phyloP scores from a whole-genome alignment of 2,329 filamentous ascomycete genomes.

The Ciborinia camelliae region DNA sequence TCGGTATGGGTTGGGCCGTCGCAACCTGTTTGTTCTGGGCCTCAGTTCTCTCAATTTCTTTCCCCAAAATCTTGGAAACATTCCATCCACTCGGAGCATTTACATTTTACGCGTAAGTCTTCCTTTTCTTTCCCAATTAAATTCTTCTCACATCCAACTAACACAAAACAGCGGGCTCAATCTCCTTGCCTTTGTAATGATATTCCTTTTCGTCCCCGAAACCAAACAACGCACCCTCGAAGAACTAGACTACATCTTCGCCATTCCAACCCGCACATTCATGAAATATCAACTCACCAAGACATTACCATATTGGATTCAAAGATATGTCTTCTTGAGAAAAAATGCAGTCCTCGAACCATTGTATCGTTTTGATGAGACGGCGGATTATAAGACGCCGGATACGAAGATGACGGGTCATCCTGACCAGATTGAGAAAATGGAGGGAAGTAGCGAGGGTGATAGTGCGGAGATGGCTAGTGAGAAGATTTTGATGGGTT shows the following conservation, averaged over 20 bases:
- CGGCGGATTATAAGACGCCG: neutral
- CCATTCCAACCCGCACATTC: constrained; percentile 30
- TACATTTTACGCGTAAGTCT: constrained; percentile 45
- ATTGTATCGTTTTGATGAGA: constrained; percentile 13
- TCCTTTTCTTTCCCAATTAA: neutral
- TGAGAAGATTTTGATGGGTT: neutral
- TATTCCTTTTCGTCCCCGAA: constrained; percentile 55
- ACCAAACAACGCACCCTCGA: constrained; percentile 48
- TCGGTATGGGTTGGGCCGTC: constrained; percentile 61
- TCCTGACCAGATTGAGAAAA: constrained; percentile 10
- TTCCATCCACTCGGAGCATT: constrained; percentile 44
- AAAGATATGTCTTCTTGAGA: constrained; percentile 15
- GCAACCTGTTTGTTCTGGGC: constrained; percentile 59
- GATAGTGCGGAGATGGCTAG: neutral
- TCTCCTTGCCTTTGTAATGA: constrained; percentile 50
- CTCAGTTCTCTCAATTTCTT: constrained; percentile 57
- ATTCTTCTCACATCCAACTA: neutral
- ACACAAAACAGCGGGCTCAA: constrained; percentile 44
- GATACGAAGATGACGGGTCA: neutral
- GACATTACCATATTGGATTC: constrained; percentile 21
- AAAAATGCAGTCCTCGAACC: constrained; percentile 11
- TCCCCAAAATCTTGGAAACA: constrained; percentile 28
- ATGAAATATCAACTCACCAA: constrained; percentile 41
- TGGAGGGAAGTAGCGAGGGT: constrained; percentile 3
- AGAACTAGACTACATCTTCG: constrained; percentile 49